phyloP scores from a whole-genome alignment of 2,329 filamentous ascomycete species.

The Xylariaceae sp. region DNA sequence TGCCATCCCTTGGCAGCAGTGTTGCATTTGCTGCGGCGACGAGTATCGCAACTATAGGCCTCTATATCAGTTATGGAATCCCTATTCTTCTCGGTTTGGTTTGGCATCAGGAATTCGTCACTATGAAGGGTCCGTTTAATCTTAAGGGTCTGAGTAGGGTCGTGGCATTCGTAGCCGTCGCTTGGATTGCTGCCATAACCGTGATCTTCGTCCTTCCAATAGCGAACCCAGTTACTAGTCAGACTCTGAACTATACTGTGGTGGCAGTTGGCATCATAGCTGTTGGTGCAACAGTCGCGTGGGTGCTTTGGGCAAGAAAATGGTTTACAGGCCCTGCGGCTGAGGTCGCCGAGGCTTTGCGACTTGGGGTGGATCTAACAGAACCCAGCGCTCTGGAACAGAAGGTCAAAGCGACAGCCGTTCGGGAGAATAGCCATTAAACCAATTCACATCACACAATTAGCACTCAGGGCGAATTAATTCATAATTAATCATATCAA shows the following conservation, averaged over 20 bases:
- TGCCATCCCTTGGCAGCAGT: slow-evolving; percentile 60
- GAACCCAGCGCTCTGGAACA: slow-evolving; percentile 53
- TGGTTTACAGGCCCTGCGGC: slow-evolving; percentile 65
- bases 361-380: slow-evolving; percentile 54
- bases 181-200: slow-evolving; percentile 62
- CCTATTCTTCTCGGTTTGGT: slow-evolving; percentile 58
- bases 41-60: slow-evolving; percentile 64
- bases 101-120: slow-evolving; percentile 55
- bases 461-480: too few relatives aligned
- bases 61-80: slow-evolving; percentile 65
- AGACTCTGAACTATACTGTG: slow-evolving; percentile 66
- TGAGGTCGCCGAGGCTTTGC: slow-evolving; percentile 58
- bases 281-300: slow-evolving; percentile 53
- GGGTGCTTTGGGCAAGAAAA: slow-evolving; percentile 58
- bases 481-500: too few relatives aligned
- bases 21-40: slow-evolving; percentile 66
- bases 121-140: slow-evolving; percentile 63
- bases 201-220: slow-evolving; percentile 65
- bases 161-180: slow-evolving; percentile 54
- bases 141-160: slow-evolving; percentile 53
- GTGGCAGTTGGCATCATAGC: slow-evolving; percentile 65
- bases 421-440: slow-evolving; percentile 12
- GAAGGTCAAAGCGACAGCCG: slow-evolving; percentile 15
- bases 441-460: too few relatives aligned
- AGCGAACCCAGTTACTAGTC: slow-evolving; percentile 59